Evolutionary conservation across 805 yeast genomes (phyloP).

Genomic region (Lipomyces starkeyi): DNA sequence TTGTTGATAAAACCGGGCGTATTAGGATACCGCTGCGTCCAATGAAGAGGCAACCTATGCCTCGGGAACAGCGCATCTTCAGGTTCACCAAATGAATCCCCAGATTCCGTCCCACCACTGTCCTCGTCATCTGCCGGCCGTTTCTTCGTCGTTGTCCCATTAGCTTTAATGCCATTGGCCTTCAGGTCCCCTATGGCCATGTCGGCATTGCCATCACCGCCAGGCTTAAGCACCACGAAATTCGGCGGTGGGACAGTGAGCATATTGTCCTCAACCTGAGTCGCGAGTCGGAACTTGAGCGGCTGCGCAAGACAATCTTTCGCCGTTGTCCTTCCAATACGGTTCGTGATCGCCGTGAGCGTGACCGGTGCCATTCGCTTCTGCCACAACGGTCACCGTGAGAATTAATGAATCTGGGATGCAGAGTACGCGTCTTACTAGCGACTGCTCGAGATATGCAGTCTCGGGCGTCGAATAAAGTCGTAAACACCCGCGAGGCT

Average conservation of each 20-base stretch:
- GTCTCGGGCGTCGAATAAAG: background rate
- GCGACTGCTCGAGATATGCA: background rate
- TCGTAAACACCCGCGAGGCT: background rate
- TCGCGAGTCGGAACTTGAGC: constrained; percentile 28
- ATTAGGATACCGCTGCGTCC: constrained; percentile 22
- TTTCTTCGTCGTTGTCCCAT: constrained; percentile 8
- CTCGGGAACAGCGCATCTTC: constrained; percentile 24
- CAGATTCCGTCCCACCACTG: constrained; percentile 15
- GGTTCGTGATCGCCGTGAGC: constrained; percentile 30
- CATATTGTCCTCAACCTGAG: constrained; percentile 26
- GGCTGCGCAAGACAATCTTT: constrained; percentile 31
- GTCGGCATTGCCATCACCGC: constrained; percentile 3
- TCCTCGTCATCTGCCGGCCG: constrained; percentile 8
- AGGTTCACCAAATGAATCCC: constrained; percentile 23
- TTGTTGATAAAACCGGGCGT: constrained; percentile 75
- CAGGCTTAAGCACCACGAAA: constrained; percentile 24
- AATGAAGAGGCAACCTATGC: constrained; percentile 20
- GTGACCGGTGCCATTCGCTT: constrained; percentile 28
- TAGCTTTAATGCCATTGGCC: background rate
- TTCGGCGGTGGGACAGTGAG: constrained; percentile 25
- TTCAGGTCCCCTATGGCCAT: constrained; percentile 5
- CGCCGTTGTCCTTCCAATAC: constrained; percentile 18
- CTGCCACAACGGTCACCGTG: background rate
- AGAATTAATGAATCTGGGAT: background rate
- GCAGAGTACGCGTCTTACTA: background rate